Base-by-base conservation (phyloP, 768 basidiomycete species). In the Tulasnella sp. region DNA sequence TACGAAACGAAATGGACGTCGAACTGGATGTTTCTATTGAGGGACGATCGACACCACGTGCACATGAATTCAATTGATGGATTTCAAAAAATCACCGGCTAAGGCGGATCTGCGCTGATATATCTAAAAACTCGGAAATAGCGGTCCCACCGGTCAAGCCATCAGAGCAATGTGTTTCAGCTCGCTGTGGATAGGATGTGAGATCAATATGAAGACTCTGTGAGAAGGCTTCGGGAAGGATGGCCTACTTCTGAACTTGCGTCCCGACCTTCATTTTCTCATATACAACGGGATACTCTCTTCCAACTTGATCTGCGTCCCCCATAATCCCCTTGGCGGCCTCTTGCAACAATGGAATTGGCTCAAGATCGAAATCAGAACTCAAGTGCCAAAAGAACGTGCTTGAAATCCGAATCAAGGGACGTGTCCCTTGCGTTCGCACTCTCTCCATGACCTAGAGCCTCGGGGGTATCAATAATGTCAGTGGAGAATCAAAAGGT, bases 301-400 rank as follows among this genome's bases (percentile, higher is more conserved):
- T 75, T 1, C 69, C 64, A 38, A 38, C 7, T 38, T 5, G 34
- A 15, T 5, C 34, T 29, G 74, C 70, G 22, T 73, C 49, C n/a
- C 71, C 62, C 49, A 75, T 72, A 38, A 81, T 63, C 7, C 67
- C 68, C 12, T 73, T 71, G 1, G 82, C 80, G 30, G 76, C 77
- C 4, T 73, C 70, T 31, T 38, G 52, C 21, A 53, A 31, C 21
- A 31, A 53, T 22, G 27, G 77, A 2, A 91, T 78, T 1, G 87
- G 82, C 8, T 70, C 73, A 19, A 92, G 76, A 54, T 88, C 82
- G 60, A 80, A 81, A 68, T 92, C 88, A 1, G 92, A 91, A 0
- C 83, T 88, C 12, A 96, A 77, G 66, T 92, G 91, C 87, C 87
- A 94, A 75, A 96, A 96, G 71, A 93, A 92, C 0, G 92, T 97